These are phyloP conservation scores for Moesziomyces aphidis DNA, from an alignment of 1,284 basidiomycete species.

Conservation along the genomic window DNA sequence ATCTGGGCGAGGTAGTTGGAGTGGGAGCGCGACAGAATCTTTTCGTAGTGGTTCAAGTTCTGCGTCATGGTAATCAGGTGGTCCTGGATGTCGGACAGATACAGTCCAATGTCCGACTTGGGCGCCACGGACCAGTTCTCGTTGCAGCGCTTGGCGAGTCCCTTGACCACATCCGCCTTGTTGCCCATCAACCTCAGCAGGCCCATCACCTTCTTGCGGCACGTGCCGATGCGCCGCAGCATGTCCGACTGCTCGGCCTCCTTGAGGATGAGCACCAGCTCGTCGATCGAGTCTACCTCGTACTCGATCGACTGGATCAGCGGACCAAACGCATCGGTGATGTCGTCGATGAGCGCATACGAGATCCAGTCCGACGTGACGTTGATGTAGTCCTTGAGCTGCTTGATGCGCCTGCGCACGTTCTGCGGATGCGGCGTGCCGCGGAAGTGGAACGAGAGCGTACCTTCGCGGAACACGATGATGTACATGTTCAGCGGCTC, in stretches of 20 bases:
- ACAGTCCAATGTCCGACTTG: constrained; percentile 95
- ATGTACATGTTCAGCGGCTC: constrained; percentile 99
- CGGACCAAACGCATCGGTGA: constrained; percentile 98
- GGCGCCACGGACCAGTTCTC: constrained; percentile 99
- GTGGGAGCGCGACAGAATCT: constrained; percentile 97
- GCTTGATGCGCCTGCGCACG: constrained; percentile 96
- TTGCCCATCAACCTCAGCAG: constrained; percentile 94
- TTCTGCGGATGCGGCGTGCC: constrained; percentile 98
- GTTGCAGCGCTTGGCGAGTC: constrained; percentile 93
- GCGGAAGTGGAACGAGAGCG: constrained; percentile 95
- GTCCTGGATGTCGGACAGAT: constrained; percentile 88
- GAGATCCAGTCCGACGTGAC: constrained; percentile 99
- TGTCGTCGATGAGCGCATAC: constrained; percentile 99
- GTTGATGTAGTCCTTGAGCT: constrained; percentile 98
- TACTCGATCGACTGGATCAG: constrained; percentile 99
- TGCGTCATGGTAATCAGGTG: constrained; percentile 99
- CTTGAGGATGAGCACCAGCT: constrained; percentile 94
- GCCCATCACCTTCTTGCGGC: constrained; percentile 99
- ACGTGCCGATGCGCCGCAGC: constrained; percentile 90
- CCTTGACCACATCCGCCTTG: constrained; percentile 99
- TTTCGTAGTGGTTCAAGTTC: constrained; percentile 74
- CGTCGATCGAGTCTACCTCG: constrained; percentile 98
- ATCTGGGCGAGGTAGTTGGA: constrained; percentile 79
- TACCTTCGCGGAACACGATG: constrained; percentile 98
- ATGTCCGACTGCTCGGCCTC: constrained; percentile 84